These are phyloP conservation scores for Saksenaea oblongispora DNA, from an alignment of 371 early-diverging fungal genomes.

Conservation along the genomic window DNA sequence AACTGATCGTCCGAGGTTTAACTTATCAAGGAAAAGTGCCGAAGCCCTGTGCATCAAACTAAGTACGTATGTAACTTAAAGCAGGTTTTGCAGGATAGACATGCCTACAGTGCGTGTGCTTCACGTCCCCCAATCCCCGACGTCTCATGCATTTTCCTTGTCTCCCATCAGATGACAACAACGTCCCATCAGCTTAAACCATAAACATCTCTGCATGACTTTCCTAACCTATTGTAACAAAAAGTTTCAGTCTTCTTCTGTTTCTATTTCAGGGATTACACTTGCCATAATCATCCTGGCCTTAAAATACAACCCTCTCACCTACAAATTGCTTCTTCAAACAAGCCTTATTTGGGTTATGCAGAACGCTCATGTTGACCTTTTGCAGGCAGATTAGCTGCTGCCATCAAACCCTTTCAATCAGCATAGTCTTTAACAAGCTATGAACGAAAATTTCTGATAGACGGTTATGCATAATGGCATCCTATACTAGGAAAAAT, in stretches of 20 bases:
- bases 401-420: no score
- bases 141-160: neutral
- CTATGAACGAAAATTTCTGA: no score
- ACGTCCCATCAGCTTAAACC: neutral
- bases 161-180: constrained; percentile 4
- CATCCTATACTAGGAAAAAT: no score
- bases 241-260: neutral
- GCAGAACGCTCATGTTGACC: no score
- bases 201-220: neutral
- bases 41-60: neutral
- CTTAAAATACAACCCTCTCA: no score
- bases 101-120: neutral
- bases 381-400: no score
- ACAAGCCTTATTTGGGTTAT: no score
- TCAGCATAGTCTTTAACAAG: no score
- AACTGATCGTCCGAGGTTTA: constrained; percentile 2
- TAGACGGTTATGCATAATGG: no score
- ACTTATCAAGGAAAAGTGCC: neutral
- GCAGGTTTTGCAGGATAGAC: neutral
- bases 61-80: neutral
- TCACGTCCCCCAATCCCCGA: neutral
- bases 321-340: no score
- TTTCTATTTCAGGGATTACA: no score
- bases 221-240: neutral
- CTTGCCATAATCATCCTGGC: no score